These are phyloP conservation scores for Talaromyces atroroseus DNA, from an alignment of 2,329 filamentous ascomycete genomes.

Conservation along the genomic window DNA sequence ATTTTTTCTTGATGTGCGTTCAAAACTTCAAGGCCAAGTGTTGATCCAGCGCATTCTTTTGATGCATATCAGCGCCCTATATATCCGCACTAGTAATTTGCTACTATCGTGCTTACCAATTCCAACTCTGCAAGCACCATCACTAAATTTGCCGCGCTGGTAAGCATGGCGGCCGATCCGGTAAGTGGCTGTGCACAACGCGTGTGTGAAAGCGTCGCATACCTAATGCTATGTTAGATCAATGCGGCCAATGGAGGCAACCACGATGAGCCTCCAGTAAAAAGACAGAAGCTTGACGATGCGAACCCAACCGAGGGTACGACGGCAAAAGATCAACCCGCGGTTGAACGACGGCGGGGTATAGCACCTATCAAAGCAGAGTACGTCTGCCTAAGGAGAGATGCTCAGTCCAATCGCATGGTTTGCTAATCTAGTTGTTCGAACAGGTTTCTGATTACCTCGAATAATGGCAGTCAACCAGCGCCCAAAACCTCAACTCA, in stretches of 20 bases:
- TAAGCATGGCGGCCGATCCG: constrained; percentile 3
- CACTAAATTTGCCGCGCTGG: not conserved
- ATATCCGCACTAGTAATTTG: not conserved
- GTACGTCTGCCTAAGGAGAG: constrained; percentile 40
- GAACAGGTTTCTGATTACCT: constrained; percentile 26
- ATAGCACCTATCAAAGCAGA: constrained; percentile 69
- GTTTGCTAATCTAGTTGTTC: not conserved
- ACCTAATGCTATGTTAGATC: not conserved
- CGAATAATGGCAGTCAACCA: constrained; percentile 19
- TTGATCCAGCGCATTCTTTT: no score
- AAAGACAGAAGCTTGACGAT: constrained; percentile 54
- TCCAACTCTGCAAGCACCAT: not conserved
- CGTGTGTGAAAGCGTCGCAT: not conserved
- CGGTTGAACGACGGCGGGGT: constrained; percentile 42
- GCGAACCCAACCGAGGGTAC: constrained; percentile 20
- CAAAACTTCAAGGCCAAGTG: not conserved
- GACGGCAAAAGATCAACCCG: constrained; percentile 20
- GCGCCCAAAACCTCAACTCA: constrained; percentile 22
- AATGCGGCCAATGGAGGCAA: constrained; percentile 19
- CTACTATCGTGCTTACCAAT: not conserved
- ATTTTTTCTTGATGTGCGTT: not conserved
- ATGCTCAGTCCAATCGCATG: not conserved
- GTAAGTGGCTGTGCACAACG: not conserved
- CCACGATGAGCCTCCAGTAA: constrained; percentile 46
- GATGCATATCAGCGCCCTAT: no score